phyloP scores from a whole-genome alignment of 164 flowering plant genomes.

The Hamamelis virginiana region DNA sequence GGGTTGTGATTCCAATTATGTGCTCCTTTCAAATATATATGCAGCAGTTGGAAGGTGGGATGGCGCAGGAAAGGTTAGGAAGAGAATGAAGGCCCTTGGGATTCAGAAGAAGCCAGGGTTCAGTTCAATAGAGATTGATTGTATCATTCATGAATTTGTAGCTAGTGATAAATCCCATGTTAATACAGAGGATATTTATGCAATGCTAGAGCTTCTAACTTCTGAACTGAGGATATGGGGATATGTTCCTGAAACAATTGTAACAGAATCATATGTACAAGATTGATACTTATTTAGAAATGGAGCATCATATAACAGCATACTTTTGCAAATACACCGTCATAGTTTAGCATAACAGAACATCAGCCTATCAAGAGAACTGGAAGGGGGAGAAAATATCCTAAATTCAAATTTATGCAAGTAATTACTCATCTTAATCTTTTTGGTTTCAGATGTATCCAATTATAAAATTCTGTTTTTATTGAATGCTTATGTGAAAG shows the following conservation, averaged over 20 bases:
- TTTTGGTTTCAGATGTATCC: not conserved
- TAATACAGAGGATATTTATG: constrained; percentile 33
- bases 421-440: not conserved
- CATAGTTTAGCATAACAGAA: not conserved
- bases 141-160: constrained; percentile 43
- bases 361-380: not conserved
- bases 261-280: constrained; percentile 7
- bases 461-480: not conserved
- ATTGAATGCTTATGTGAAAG: not conserved
- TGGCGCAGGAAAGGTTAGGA: constrained; percentile 51
- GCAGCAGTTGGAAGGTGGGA: constrained; percentile 61
- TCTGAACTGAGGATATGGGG: constrained; percentile 33
- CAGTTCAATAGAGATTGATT: constrained; percentile 54
- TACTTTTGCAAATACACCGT: not conserved
- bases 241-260: constrained; percentile 30
- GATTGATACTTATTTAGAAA: constrained; percentile 8
- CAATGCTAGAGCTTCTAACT: constrained; percentile 36
- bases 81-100: constrained; percentile 52
- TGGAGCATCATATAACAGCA: not conserved
- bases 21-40: constrained; percentile 58
- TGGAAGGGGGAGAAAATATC: not conserved
- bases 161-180: constrained; percentile 54
- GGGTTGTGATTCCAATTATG: constrained; percentile 44
- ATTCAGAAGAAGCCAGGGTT: constrained; percentile 54
- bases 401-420: not conserved